Base-by-base conservation (phyloP, 2,329 filamentous ascomycete species). In the Neonectria coccinea region DNA sequence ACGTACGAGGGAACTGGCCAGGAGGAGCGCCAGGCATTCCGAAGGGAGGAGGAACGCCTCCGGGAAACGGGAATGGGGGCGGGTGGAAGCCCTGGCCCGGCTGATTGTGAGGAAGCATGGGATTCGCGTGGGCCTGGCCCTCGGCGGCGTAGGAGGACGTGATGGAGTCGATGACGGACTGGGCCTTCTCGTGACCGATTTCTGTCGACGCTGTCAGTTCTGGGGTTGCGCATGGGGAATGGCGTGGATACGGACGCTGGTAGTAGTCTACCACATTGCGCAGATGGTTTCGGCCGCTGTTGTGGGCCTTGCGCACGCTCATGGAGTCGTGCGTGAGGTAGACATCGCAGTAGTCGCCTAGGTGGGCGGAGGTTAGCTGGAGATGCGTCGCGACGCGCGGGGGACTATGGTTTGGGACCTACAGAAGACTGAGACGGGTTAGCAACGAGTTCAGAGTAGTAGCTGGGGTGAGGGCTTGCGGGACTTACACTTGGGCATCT, bases 311-410 rank as follows among this genome's bases (percentile, higher is more conserved):
- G 75, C 96, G 94, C 82, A 99, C 96, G 82, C 94, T 97, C 95
- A 98, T 98, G 50, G 94, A 97, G 86, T 99, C 96, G 87, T 99
- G 96, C 72, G 96, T 99, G 74, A 99, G 92, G 87, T 99, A 99
- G 81, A 99, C 96, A 91, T 99, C 96, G 88, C 96, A 99, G 83
- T 99, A 99, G 81, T 99, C 96, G 86, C 94, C 81, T 82, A 44
- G 56, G 22, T 22, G 18, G 22, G 22, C 81, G 86, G 56, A 62
- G 67, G 66, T 75, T 56, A 75, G 71, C 65, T 29, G 33, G 68
- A 62, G 62, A 62, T 52, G 65, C 50, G 54, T 65, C 42, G 54
- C 61, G 39, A 42, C 39, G 41, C 42, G 61, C 42, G 59, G 59
- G 62, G 44, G 64, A 51, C 55, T 56, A 47, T 50, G 18, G 57